Evolutionary conservation across 169 alveolate genomes (phyloP).

Genomic region (Perkinsus olseni): DNA sequence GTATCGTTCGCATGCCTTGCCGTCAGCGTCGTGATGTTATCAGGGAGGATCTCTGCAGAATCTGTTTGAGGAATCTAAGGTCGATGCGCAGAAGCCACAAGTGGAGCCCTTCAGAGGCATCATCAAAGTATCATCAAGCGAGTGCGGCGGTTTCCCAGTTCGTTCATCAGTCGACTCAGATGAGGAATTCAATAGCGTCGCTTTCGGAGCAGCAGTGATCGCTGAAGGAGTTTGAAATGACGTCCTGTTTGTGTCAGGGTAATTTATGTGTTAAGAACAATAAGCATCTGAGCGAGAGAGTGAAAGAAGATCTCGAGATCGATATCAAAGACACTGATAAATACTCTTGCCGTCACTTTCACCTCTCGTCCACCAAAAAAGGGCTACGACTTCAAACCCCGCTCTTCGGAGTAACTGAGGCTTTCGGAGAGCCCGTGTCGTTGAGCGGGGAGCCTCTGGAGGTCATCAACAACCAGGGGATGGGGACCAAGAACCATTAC

Average conservation of each 20-base stretch:
- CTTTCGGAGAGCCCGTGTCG: not conserved
- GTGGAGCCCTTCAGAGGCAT: too few species aligned
- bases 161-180: too few species aligned
- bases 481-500: not conserved
- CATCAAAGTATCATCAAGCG: too few species aligned
- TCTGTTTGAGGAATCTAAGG: not conserved
- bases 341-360: not conserved
- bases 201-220: too few species aligned
- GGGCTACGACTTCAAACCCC: not conserved
- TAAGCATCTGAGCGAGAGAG: not conserved
- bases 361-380: not conserved
- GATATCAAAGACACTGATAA: not conserved
- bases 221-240: too few species aligned
- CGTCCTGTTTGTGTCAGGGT: not conserved
- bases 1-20: not conserved
- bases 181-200: too few species aligned
- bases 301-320: not conserved
- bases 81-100: too few species aligned
- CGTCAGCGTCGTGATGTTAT: not conserved
- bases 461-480: not conserved
- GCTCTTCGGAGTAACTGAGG: not conserved
- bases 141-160: too few species aligned
- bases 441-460: not conserved
- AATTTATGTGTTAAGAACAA: not conserved
- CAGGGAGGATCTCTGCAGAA: not conserved